phyloP scores from a whole-genome alignment of 75 land plant genomes.

The Cunninghamia lanceolata region DNA sequence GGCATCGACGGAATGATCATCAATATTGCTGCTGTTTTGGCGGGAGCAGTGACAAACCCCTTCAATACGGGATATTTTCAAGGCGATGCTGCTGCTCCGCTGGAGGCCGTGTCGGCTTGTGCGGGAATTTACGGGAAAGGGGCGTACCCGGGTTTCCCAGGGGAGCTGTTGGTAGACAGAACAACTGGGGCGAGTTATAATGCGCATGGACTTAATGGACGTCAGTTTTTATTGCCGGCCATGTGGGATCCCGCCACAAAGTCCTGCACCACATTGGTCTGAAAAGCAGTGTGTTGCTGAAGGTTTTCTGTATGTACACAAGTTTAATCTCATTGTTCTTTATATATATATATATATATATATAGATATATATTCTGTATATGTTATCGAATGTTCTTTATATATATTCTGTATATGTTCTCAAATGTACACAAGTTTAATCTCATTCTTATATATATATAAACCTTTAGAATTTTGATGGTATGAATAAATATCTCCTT shows the following conservation, averaged over 20 bases:
- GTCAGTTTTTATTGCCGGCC: background rate
- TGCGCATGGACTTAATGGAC: background rate
- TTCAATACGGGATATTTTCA: slow-evolving; percentile 23
- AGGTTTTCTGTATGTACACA: too few species aligned
- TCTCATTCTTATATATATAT: too few species aligned
- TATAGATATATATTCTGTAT: too few species aligned
- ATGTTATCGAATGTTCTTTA: too few species aligned
- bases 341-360: too few species aligned
- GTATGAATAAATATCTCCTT: too few species aligned
- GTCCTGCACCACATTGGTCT: background rate
- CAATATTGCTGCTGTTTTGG: background rate
- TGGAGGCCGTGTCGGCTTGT: slow-evolving; percentile 21
- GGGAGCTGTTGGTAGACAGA: background rate
- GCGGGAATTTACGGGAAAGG: slow-evolving; percentile 11
- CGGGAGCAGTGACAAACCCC: slow-evolving; percentile 22
- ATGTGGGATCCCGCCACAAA: background rate
- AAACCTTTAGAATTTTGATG: too few species aligned
- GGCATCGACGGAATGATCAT: too few species aligned
- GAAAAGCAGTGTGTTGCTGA: background rate
- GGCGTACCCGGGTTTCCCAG: background rate
- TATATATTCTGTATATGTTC: too few species aligned
- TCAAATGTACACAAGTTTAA: too few species aligned
- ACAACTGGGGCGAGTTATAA: background rate
- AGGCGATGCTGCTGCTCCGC: slow-evolving; percentile 6
- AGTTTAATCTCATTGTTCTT: too few species aligned